Base-by-base conservation (phyloP, 1,139 yeast species). In the Candida neerlandica region DNA sequence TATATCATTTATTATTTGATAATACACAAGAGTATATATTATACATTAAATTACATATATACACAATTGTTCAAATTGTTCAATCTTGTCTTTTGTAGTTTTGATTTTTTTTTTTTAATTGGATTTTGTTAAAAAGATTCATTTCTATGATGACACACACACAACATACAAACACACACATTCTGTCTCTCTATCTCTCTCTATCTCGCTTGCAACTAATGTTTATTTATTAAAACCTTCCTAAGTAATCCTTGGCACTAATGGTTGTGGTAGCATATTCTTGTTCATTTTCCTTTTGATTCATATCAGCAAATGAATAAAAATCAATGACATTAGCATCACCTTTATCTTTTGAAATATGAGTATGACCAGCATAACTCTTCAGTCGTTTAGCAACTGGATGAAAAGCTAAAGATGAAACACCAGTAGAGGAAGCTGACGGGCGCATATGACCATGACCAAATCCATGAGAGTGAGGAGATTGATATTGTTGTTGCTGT, bases 271-370 rank as follows among this genome's bases (percentile, higher is more conserved):
- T 51, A 44, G 34, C 46, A n/a, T 46, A 39, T 44, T 51, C 44
- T 18, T 53, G 49, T 12, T 48, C 54, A 35, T 53, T 55, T 44
- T 56, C 58, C 41, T 55, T 51, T 29, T 44, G 48, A 5, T 55
- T 42, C 61, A 69, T 66, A 45, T 69, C 74, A 5, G 72, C 73
- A 56, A 64, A 69, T 15, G 71, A 66, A 51, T 67, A 69, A 48
- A 65, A 69, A 41, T 67, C 69, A 47, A 69, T 67, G 10, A 47
- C 41, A 26, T 47, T 46, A 11, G 52, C 23, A 44, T 47, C 43
- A 19, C 12, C 34, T 21, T 26, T 34, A 34, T 30, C 35, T 26
- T 51, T 38, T n/a, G 49, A 45, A 47, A 41, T 49, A 34, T 26
- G 39, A 18, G 57, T 54, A 16, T 47, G 38, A 12, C 57, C 57